Evolutionary conservation across 2,329 filamentous ascomycete genomes (phyloP).

Genomic region (Aureobasidium pullulans): DNA sequence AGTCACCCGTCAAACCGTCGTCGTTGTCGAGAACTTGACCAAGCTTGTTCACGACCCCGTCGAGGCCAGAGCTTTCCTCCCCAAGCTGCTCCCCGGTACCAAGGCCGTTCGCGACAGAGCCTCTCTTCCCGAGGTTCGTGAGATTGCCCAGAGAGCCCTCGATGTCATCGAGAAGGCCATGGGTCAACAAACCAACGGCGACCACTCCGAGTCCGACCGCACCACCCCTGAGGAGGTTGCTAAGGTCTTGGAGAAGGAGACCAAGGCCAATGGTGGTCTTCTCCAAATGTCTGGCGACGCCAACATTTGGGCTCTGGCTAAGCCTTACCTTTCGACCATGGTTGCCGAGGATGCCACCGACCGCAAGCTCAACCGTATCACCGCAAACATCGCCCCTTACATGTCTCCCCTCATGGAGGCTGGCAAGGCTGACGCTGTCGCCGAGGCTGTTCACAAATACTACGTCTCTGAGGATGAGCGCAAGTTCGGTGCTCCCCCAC

Average conservation of each 20-base stretch:
- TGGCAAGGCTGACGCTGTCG: conserved; percentile 57
- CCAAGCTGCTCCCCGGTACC: conserved; percentile 89
- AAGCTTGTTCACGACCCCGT: conserved; percentile 95
- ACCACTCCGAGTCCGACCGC: conserved; percentile 53
- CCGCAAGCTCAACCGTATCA: conserved; percentile 68
- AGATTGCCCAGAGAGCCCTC: conserved; percentile 74
- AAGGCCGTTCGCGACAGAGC: conserved; percentile 81
- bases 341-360: conserved; percentile 82
- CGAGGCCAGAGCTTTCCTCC: conserved; percentile 89
- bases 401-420: conserved; percentile 62
- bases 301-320: conserved; percentile 57
- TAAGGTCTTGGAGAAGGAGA: conserved; percentile 65
- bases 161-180: conserved; percentile 91
- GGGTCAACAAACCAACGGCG: conserved; percentile 52
- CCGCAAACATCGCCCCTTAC: conserved; percentile 64
- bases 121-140: conserved; percentile 88
- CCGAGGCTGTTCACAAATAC: conserved; percentile 65
- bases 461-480: conserved; percentile 80
- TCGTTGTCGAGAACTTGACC: conserved; percentile 95
- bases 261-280: conserved; percentile 62
- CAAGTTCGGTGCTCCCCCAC: conserved; percentile 74
- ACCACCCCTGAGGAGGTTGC: conserved; percentile 66
- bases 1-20: conserved; percentile 88
- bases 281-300: conserved; percentile 53
- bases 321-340: conserved; percentile 73